phyloP scores from a whole-genome alignment of 1,284 basidiomycete species.

The Butyriboletus regius region DNA sequence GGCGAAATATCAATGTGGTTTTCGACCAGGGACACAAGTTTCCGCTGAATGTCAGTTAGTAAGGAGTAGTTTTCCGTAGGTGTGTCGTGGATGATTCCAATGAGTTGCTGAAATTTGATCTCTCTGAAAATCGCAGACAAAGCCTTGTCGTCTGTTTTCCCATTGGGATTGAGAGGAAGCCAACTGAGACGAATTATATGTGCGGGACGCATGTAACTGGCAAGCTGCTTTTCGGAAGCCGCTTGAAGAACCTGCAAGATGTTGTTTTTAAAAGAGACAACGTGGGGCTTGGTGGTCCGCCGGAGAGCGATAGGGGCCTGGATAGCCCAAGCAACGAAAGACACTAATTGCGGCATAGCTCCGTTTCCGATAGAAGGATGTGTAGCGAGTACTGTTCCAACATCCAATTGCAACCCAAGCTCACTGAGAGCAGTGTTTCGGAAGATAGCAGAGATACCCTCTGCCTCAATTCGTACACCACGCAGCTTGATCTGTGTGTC shows the following conservation, averaged over 20 bases:
- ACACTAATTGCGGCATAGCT: slow-evolving; percentile 35
- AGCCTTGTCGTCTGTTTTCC: slow-evolving; percentile 43
- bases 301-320: slow-evolving; percentile 34
- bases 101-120: slow-evolving; percentile 29
- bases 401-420: slow-evolving; percentile 34
- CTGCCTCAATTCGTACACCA: slow-evolving; percentile 50
- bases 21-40: slow-evolving; percentile 13
- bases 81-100: slow-evolving; percentile 2
- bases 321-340: slow-evolving; percentile 41
- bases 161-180: slow-evolving; percentile 45
- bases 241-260: slow-evolving; percentile 34
- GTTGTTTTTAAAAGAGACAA: slow-evolving; percentile 28
- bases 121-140: slow-evolving; percentile 36
- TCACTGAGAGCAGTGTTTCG: slow-evolving; percentile 31
- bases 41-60: slow-evolving; percentile 2
- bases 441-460: slow-evolving; percentile 46
- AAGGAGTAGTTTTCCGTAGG: background rate
- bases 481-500: slow-evolving; percentile 52
- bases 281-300: slow-evolving; percentile 33
- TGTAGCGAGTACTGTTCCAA: slow-evolving; percentile 40
- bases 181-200: slow-evolving; percentile 45
- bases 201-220: slow-evolving; percentile 49
- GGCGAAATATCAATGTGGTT: slow-evolving; percentile 8
- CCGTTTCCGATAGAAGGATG: slow-evolving; percentile 44
- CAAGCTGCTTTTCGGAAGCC: slow-evolving; percentile 39